Evolutionary conservation across 257 asterid genomes (phyloP), one percentile per base, ranked within the genome.

Genomic region (Leonotis leonurus): DNA sequence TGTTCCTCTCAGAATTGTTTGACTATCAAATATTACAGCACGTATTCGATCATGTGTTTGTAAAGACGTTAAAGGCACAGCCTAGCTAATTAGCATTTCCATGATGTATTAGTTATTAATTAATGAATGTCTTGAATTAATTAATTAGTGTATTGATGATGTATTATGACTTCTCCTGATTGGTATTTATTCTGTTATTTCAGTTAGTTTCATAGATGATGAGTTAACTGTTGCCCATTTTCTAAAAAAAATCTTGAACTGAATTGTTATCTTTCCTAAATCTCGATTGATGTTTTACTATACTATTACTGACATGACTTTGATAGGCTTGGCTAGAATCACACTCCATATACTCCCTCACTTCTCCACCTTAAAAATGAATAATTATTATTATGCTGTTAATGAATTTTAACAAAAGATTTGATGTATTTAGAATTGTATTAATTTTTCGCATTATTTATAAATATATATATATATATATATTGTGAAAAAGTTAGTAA

Each of bases 191-290:
- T 77, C 64, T 33, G 72, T 70, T 70, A 36, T 67, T 67, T 44
- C 73, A 54, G 79, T 62, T 70, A 58, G 43, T n/a, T 66, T 65
- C 59, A 30, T 41, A 18, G 41, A 61, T 69, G 24, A 55, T 69
- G 24, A 55, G 14, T 65, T 30, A 25, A 40, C 26, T 41, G 21
- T 56, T 16, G 25, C 24, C 32, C 32, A 9, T 12, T 14, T n/a
- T n/a, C n/a, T n/a, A n/a, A n/a, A n/a, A n/a, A n/a, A n/a, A n/a
- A n/a, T n/a, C n/a, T n/a, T n/a, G n/a, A 4, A 24, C 46, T 61
- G 13, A 5, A 11, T 22, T 40, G 3, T 27, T 10, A 4, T 44
- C 24, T 44, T 52, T 14, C 21, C 37, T 14, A 53, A 2, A 27
- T 27, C 6, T 60, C 69, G 39, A 22, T 18, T 43, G 62, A 64